phyloP scores from a whole-genome alignment of 73 alveolate genomes.

The Paramecium sexaurelia region DNA sequence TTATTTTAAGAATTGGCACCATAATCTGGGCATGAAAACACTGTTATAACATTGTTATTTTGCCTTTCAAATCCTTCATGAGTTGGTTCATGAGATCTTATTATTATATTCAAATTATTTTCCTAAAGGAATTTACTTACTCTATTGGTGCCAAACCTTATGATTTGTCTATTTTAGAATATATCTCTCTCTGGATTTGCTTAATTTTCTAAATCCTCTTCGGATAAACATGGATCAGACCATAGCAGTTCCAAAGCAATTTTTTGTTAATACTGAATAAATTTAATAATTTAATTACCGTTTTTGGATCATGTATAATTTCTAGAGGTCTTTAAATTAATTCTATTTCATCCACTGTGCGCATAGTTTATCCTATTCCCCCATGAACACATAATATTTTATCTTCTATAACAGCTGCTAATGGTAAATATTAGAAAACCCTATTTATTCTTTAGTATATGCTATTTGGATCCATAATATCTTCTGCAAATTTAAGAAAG shows the following conservation, averaged over 20 bases:
- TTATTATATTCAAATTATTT: slow-evolving; percentile 79
- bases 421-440: slow-evolving; percentile 85
- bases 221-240: slow-evolving; percentile 87
- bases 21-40: slow-evolving; percentile 87
- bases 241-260: slow-evolving; percentile 86
- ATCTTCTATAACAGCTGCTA: slow-evolving; percentile 82
- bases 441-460: slow-evolving; percentile 81
- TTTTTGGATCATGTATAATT: slow-evolving; percentile 81
- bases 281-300: slow-evolving; percentile 47
- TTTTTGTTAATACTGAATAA: slow-evolving; percentile 62
- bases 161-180: slow-evolving; percentile 79
- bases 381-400: slow-evolving; percentile 84
- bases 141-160: slow-evolving; percentile 85
- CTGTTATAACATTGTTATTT: slow-evolving; percentile 80
- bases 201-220: slow-evolving; percentile 77
- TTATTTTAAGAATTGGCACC: neutral
- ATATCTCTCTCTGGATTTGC: slow-evolving; percentile 85
- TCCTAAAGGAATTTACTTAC: slow-evolving; percentile 84
- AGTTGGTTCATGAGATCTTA: slow-evolving; percentile 86
- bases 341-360: slow-evolving; percentile 83
- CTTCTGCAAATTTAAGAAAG: slow-evolving; percentile 74
- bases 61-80: slow-evolving; percentile 82
- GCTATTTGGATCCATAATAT: slow-evolving; percentile 78
- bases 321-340: slow-evolving; percentile 81
- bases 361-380: slow-evolving; percentile 86